These are phyloP conservation scores for Tuber melanosporum DNA, from an alignment of 495 filamentous ascomycete species.

Conservation along the genomic window DNA sequence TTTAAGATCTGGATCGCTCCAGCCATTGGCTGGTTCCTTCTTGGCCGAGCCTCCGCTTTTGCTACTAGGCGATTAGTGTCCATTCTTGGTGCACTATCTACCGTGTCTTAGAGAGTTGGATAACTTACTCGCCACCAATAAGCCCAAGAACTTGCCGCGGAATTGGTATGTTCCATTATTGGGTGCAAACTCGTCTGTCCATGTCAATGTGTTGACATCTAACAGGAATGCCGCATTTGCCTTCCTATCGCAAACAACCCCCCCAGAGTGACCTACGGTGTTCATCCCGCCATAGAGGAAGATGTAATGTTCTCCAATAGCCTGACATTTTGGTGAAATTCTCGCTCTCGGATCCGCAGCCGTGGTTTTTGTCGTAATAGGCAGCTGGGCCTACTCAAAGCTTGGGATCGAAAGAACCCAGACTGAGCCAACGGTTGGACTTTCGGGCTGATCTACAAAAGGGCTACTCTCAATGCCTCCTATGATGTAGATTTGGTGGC, in stretches of 20 bases:
- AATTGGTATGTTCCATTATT: background rate
- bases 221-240: constrained; percentile 12
- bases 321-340: constrained; percentile 6
- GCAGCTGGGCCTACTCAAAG: constrained; percentile 16
- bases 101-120: background rate
- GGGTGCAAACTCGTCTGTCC: constrained; percentile 9
- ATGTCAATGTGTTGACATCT: constrained; percentile 10
- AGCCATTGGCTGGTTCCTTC: background rate
- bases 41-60: background rate
- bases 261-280: background rate
- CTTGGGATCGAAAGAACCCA: constrained; percentile 18
- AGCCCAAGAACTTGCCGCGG: background rate
- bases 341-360: background rate
- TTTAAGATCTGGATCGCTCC: background rate
- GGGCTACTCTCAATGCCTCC: background rate
- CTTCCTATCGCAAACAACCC: constrained; percentile 2
- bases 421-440: background rate
- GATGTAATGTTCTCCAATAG: constrained; percentile 15
- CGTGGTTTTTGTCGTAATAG: background rate
- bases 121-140: background rate
- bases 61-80: background rate
- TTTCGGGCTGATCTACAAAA: background rate
- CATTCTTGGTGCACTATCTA: background rate
- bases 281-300: constrained; percentile 19
- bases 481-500: constrained; percentile 15